Evolutionary conservation across 352 stramenopile genomes (phyloP).

Genomic region (Albugo candida): DNA sequence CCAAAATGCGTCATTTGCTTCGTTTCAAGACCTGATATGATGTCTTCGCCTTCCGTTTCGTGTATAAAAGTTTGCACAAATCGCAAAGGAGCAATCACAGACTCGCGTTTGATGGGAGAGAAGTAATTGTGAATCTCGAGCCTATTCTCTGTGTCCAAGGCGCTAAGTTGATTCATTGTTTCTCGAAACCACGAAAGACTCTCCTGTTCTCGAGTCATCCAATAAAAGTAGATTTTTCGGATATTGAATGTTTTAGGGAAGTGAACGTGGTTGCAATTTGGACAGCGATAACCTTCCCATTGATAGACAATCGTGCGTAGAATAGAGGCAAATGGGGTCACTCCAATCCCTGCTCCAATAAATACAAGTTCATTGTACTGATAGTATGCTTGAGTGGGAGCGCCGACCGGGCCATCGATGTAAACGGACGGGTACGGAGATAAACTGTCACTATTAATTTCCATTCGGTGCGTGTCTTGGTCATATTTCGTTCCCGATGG

Average conservation of each 20-base stretch:
- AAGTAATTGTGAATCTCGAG: conserved; percentile 76
- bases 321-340: conserved; percentile 58
- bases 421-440: conserved; percentile 27
- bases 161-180: conserved; percentile 63
- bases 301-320: conserved; percentile 46
- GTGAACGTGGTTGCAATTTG: conserved; percentile 25
- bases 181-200: conserved; percentile 64
- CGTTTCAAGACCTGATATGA: conserved; percentile 42
- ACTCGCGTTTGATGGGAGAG: conserved; percentile 41
- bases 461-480: conserved; percentile 6
- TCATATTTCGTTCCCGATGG: background rate
- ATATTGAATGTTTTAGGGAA: conserved; percentile 47
- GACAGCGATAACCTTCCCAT: conserved; percentile 34
- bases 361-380: conserved; percentile 40
- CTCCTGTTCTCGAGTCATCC: conserved; percentile 53
- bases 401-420: conserved; percentile 35
- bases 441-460: conserved; percentile 15
- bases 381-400: conserved; percentile 41
- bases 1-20: conserved; percentile 66
- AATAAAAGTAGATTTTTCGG: conserved; percentile 75
- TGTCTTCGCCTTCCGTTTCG: conserved; percentile 34
- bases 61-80: conserved; percentile 63
- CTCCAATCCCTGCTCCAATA: conserved; percentile 42
- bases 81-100: conserved; percentile 30
- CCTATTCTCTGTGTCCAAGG: conserved; percentile 36